Evolutionary conservation across 169 alveolate species (phyloP).

Genomic region (Plasmodium knowlesi): DNA sequence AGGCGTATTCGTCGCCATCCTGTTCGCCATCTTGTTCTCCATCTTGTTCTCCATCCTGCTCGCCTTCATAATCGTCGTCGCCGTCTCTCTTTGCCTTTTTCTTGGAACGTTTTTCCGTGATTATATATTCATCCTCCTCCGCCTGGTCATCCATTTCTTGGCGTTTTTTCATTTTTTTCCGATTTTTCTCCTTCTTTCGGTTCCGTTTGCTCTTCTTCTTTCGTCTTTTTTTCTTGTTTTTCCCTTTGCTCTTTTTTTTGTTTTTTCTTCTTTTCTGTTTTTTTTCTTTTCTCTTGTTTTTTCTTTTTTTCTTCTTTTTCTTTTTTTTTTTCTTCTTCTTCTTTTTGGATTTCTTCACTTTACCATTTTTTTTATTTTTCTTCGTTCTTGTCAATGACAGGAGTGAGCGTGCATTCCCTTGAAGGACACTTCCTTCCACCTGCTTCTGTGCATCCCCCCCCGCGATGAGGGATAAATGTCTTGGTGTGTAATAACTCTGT

Average conservation of each 20-base stretch:
- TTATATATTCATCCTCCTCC: not conserved
- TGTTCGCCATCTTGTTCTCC: not conserved
- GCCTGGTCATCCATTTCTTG: not conserved
- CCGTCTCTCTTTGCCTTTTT: not conserved
- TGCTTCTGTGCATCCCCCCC: not conserved
- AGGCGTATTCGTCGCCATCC: not conserved
- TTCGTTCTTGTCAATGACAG: conserved; percentile 4
- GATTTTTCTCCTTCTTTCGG: not conserved
- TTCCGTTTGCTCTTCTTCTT: not conserved
- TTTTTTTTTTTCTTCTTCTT: not conserved
- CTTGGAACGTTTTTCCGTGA: not conserved
- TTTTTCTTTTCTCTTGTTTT: not conserved
- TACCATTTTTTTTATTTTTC: not conserved
- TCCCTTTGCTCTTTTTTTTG: not conserved
- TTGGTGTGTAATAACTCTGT: not conserved
- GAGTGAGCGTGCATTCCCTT: not conserved
- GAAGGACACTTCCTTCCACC: not conserved
- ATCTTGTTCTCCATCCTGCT: not conserved
- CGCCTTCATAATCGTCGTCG: not conserved
- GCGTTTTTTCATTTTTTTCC: conserved; percentile 1
- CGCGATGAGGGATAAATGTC: not conserved
- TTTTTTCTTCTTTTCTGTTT: not conserved
- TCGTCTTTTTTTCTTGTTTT: not conserved
- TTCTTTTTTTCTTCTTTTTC: not conserved
- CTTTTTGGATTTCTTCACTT: not conserved